Conservation (phyloP, 371 early-diverging fungal genomes). For the Mortierella sp. region DNA sequence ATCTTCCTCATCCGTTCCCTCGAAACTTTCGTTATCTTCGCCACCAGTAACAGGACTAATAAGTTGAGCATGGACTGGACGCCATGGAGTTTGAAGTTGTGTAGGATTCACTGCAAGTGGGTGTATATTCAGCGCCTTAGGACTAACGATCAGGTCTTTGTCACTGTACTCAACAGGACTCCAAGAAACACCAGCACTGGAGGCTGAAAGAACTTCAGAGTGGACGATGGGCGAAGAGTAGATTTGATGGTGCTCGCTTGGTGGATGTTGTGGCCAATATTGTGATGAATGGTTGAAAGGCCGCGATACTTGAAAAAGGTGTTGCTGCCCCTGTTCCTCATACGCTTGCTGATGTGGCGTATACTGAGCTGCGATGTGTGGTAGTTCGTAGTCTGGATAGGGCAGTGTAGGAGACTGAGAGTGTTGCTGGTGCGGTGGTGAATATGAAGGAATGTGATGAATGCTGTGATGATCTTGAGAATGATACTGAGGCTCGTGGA, state of each 20-base stretch:
- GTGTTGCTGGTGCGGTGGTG: background rate
- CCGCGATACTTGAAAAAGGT: background rate
- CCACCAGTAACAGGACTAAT: background rate
- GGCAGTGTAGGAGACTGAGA: too few species aligned
- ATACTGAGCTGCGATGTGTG: background rate
- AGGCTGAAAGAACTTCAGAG: background rate
- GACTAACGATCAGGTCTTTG: slow-evolving; percentile 1
- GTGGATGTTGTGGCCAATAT: background rate
- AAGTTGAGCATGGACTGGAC: background rate
- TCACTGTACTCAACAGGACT: background rate
- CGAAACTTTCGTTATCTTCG: slow-evolving; percentile 16
- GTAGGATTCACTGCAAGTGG: slow-evolving; percentile 10
- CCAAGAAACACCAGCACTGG: background rate
- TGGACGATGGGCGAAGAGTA: background rate
- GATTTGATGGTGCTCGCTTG: slow-evolving; percentile 2
- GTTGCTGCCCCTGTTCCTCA: background rate
- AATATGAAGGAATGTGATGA: background rate
- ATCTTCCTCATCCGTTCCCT: slow-evolving; percentile 22
- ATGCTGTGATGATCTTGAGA: background rate
- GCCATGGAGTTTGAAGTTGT: background rate
- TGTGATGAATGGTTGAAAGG: background rate
- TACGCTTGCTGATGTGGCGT: background rate
- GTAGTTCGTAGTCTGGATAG: too few species aligned
- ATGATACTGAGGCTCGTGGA: background rate
- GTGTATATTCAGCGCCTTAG: background rate